These are phyloP conservation scores for Quambalaria eucalypti DNA, from an alignment of 1,284 basidiomycete genomes.

Conservation along the genomic window DNA sequence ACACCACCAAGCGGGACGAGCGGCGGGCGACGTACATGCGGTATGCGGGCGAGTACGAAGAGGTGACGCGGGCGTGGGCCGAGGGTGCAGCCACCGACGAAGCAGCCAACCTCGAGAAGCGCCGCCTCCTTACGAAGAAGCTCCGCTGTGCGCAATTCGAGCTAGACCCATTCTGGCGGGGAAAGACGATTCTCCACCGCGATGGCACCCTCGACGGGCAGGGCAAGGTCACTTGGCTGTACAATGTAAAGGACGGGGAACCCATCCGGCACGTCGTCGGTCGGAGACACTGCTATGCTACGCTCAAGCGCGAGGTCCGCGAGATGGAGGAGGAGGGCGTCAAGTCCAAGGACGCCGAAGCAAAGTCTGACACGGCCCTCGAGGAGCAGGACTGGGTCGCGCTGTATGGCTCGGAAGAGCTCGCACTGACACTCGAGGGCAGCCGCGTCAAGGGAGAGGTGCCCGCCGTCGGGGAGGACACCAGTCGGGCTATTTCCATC, in stretches of 20 bases:
- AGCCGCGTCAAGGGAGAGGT: slow-evolving; percentile 1
- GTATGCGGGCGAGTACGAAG: slow-evolving; percentile 38
- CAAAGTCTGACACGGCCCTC: slow-evolving; percentile 9
- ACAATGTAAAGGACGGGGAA: slow-evolving; percentile 40
- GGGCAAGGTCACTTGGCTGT: slow-evolving; percentile 36
- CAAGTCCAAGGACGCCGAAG: slow-evolving; percentile 9
- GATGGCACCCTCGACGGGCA: slow-evolving; percentile 43
- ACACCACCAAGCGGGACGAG: slow-evolving; percentile 11
- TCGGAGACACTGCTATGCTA: slow-evolving; percentile 18
- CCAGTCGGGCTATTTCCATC: not conserved
- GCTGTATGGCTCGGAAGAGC: slow-evolving; percentile 14
- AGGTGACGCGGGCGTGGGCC: slow-evolving; percentile 43
- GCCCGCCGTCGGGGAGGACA: not conserved
- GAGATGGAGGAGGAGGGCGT: slow-evolving; percentile 25
- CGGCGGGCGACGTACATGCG: slow-evolving; percentile 34
- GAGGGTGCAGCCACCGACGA: slow-evolving; percentile 18
- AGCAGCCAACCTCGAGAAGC: slow-evolving; percentile 21
- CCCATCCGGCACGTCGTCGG: slow-evolving; percentile 35
- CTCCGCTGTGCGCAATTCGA: slow-evolving; percentile 45
- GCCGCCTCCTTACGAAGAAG: slow-evolving; percentile 40
- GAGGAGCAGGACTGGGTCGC: slow-evolving; percentile 11
- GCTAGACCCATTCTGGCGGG: slow-evolving; percentile 44
- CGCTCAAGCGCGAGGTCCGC: slow-evolving; percentile 31
- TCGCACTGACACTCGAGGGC: slow-evolving; percentile 11
- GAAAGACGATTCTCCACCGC: slow-evolving; percentile 44